Evolutionary conservation across 2,329 filamentous ascomycete genomes (phyloP).

Genomic region (Metarhizium rileyi): DNA sequence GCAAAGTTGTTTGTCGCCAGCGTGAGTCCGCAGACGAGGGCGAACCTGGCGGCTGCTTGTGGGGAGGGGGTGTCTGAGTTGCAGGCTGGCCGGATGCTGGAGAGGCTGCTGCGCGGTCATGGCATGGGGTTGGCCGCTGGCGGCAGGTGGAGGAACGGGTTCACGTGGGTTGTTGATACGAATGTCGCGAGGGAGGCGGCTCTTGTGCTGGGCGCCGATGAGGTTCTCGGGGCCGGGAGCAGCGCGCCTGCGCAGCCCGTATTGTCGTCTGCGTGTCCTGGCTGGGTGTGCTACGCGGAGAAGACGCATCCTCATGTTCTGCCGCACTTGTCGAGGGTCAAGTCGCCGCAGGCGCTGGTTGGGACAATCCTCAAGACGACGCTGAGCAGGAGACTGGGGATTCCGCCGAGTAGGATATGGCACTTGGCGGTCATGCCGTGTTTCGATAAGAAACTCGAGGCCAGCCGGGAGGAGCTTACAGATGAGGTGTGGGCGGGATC

Average conservation of each 20-base stretch:
- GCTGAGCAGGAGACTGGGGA: slow-evolving; percentile 60
- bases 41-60: slow-evolving; percentile 79
- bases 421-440: slow-evolving; percentile 96
- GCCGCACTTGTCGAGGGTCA: slow-evolving; percentile 80
- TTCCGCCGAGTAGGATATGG: slow-evolving; percentile 77
- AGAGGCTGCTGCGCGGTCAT: slow-evolving; percentile 60
- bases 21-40: slow-evolving; percentile 82
- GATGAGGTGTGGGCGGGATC: slow-evolving; percentile 60
- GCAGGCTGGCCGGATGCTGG: slow-evolving; percentile 72
- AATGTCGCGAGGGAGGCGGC: slow-evolving; percentile 74
- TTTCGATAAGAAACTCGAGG: slow-evolving; percentile 98
- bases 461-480: slow-evolving; percentile 85
- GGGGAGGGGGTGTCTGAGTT: slow-evolving; percentile 59
- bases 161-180: slow-evolving; percentile 86
- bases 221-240: slow-evolving; percentile 39
- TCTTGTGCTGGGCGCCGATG: slow-evolving; percentile 69
- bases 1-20: slow-evolving; percentile 81
- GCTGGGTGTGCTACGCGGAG: slow-evolving; percentile 98
- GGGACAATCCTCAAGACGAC: slow-evolving; percentile 86
- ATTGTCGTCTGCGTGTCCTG: slow-evolving; percentile 84
- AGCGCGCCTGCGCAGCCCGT: slow-evolving; percentile 42
- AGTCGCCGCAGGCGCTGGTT: slow-evolving; percentile 86
- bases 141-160: slow-evolving; percentile 64
- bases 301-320: slow-evolving; percentile 94
- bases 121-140: slow-evolving; percentile 57